Evolutionary conservation across 2,329 filamentous ascomycete species (phyloP), one percentile per base, ranked within the genome.

Genomic region (Coniochaeta sp.): DNA sequence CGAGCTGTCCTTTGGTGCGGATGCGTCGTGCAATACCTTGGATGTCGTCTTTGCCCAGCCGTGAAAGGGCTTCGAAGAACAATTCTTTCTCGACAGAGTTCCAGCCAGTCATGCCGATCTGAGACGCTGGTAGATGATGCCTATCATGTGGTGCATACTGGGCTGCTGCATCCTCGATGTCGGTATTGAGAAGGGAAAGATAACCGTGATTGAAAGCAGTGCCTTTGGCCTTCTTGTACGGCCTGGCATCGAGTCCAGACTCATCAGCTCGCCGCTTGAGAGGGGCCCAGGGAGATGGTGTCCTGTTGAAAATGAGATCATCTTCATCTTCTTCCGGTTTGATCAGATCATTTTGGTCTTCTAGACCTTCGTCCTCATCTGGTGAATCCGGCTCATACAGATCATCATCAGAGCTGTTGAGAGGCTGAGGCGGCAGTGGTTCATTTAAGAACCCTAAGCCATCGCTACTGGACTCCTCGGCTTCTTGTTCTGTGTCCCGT

Each of bases 81-180:
- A 77, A 65, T 1, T 81, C 76, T 69, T 96, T 96, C 68, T 97
- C 93, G 1, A 75, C 66, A 0, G 81, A 62, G 0, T 83, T 86
- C 93, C 93, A 98, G 12, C 74, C 65, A 0, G 87, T 85, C 28
- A 85, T 78, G 24, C 91, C 92, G 57, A 92, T 75, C 66, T 91
- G 89, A 1, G 81, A 80, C 38, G 75, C 57, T 55, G 71, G 61
- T 60, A 80, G 68, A 17, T 72, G 62, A 2, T 68, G 66, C 16
- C 52, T 68, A 67, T 58, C 72, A 61, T 30, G 66, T 12, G 74
- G 63, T 16, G 73, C 69, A 61, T 73, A 70, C 19, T 71, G 71
- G 14, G 71, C 67, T 0, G 77, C 75, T 14, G 78, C 80, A 64
- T 86, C 81, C n/a, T 78, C 70, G 58, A 88, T 84, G 30, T 84